Base-by-base conservation (phyloP, 2,329 filamentous ascomycete genomes). In the Colletotrichum echinochloae region DNA sequence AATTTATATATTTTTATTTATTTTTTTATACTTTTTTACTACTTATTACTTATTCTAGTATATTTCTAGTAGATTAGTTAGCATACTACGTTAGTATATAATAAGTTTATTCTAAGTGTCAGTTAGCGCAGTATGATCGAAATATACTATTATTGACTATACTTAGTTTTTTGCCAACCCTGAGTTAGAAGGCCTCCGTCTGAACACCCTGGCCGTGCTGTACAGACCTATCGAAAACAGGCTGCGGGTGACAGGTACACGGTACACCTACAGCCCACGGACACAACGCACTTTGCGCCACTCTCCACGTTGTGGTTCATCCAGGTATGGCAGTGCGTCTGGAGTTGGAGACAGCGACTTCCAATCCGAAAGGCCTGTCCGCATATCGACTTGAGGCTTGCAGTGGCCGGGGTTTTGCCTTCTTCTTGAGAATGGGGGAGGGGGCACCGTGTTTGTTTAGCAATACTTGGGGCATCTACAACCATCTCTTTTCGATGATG, bases 201-300 rank as follows among this genome's bases (percentile, higher is more conserved):
- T 60, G 41, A 35, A 60, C 57, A 23, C 28, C 57, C 18, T 48
- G 41, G 57, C 41, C 57, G 57, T 60, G 57, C 57, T 60, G n/a
- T 33, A 23, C 4, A 35, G 57, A 33, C 20, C 44, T 60, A 18
- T 60, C 18, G 30, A 60, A 59, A 18, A 49, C 9, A 59, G 18
- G 39, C 7, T 30, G 5, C n/a, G 8, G 18, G 23, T 33, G 37
- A 30, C 39, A 33, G 20, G 6, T 20, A 23, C 20, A 5, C 6
- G 8, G 8, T 46, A 26, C 48, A 18, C 5, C 23, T 26, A 28
- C 23, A 26, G 46, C 48, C 48, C 48, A 60, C 57, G 20, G 39
- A n/a, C n/a, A 51, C 30, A 33, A 48, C 14, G 23, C 35, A 52
- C 30, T 30, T 41, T 52, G 33, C 46, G 46, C 59, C 46, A 51